Conservation (phyloP, 164 flowering plant genomes). For the Liriodendron chinense region DNA sequence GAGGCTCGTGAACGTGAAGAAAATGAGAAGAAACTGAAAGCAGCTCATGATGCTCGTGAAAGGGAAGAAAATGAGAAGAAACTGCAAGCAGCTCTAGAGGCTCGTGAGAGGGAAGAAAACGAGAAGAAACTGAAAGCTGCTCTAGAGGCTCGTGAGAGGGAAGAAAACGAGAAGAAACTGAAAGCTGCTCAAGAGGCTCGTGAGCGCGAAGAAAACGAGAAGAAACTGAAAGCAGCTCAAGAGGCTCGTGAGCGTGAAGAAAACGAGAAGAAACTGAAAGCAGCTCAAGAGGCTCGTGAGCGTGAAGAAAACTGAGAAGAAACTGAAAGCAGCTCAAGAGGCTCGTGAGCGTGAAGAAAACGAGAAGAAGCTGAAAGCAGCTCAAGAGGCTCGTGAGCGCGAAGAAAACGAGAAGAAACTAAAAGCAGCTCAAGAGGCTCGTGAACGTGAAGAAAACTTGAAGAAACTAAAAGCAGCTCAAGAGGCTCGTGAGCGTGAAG, state of each 20-base stretch:
- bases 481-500: slow-evolving; percentile 17
- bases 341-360: slow-evolving; percentile 9
- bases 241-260: slow-evolving; percentile 6
- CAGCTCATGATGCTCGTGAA: slow-evolving; percentile 20
- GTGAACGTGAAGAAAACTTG: slow-evolving; percentile 12
- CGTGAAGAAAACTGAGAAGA: slow-evolving; percentile 14
- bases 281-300: slow-evolving; percentile 12
- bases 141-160: slow-evolving; percentile 3
- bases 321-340: slow-evolving; percentile 7
- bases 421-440: slow-evolving; percentile 1
- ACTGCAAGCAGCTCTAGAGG: slow-evolving; percentile 10
- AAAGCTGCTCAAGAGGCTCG: slow-evolving; percentile 14
- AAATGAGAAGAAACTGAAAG: slow-evolving; percentile 17
- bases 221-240: slow-evolving; percentile 1
- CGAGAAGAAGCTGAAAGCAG: slow-evolving; percentile 2
- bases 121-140: slow-evolving; percentile 18
- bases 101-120: slow-evolving; percentile 8
- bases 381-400: slow-evolving; percentile 12
- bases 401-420: slow-evolving; percentile 16
- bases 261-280: slow-evolving; percentile 15
- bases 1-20: slow-evolving; percentile 19
- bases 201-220: slow-evolving; percentile 19
- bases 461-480: slow-evolving; percentile 8
- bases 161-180: slow-evolving; percentile 20
- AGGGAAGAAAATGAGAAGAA: slow-evolving; percentile 18